Conservation (phyloP, 768 basidiomycete species). For the Podaxis pistillaris region DNA sequence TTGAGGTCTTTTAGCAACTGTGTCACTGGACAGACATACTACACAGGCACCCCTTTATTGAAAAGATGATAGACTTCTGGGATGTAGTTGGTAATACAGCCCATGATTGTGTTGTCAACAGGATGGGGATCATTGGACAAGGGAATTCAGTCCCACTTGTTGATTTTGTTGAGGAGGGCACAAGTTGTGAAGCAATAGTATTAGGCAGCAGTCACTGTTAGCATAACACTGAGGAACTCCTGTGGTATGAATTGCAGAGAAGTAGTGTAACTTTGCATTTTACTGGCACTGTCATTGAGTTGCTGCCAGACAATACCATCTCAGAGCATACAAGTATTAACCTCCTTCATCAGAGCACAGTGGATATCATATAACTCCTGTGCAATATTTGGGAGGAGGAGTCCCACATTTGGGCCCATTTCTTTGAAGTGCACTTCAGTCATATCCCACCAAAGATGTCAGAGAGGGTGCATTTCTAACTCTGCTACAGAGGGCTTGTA, state of each 20-base stretch:
- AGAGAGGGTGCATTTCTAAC: not conserved
- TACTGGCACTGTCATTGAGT: not conserved
- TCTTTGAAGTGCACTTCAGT: not conserved
- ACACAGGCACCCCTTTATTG: not conserved
- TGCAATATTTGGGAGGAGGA: not conserved
- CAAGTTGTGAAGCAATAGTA: not conserved
- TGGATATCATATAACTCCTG: not conserved
- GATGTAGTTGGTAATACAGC: not conserved
- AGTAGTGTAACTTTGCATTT: not conserved
- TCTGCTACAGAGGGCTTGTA: not conserved
- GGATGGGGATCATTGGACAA: not conserved
- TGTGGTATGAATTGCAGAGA: not conserved
- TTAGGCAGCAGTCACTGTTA: slow-evolving; percentile 1
- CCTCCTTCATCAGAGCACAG: not conserved
- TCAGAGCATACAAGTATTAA: not conserved
- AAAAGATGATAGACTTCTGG: not conserved
- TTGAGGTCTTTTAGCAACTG: not conserved
- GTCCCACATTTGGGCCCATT: not conserved
- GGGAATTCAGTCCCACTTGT: not conserved
- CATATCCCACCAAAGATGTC: slow-evolving; percentile 4
- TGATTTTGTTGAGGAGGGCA: not conserved
- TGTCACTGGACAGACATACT: not conserved
- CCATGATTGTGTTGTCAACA: not conserved
- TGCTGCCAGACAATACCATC: not conserved
- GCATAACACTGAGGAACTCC: not conserved